These are phyloP conservation scores for Podospora bellae-mahoneyi DNA, from an alignment of 495 filamentous ascomycete genomes.

Conservation along the genomic window DNA sequence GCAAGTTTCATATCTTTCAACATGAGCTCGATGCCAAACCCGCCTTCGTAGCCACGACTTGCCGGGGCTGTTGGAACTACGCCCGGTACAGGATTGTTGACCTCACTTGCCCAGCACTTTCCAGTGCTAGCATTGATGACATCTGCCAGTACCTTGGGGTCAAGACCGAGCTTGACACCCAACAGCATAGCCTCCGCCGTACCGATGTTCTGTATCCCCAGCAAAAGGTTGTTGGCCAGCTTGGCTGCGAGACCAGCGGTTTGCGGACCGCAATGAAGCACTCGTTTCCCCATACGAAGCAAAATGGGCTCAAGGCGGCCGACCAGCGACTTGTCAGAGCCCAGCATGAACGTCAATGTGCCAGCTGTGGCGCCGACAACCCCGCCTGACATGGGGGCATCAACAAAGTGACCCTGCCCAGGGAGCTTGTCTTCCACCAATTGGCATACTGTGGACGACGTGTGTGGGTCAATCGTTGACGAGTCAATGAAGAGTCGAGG, in stretches of 20 bases:
- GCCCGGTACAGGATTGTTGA: conserved; percentile 92
- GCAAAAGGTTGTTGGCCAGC: conserved; percentile 88
- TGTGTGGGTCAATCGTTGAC: conserved; percentile 81
- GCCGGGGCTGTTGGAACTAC: conserved; percentile 72
- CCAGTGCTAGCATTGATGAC: conserved; percentile 86
- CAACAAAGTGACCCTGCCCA: conserved; percentile 60
- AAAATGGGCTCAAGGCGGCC: conserved; percentile 61
- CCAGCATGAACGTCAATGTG: conserved; percentile 84
- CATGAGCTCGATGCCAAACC: conserved; percentile 82
- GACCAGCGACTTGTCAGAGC: conserved; percentile 58
- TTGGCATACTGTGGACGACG: conserved; percentile 65
- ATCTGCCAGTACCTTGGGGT: conserved; percentile 70
- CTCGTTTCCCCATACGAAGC: conserved; percentile 73
- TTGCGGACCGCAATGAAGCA: conserved; percentile 76
- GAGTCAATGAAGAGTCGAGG: conserved; percentile 73
- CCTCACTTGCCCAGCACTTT: conserved; percentile 84
- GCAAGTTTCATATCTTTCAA: conserved; percentile 77
- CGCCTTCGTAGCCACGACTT: conserved; percentile 69
- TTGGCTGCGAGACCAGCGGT: conserved; percentile 81
- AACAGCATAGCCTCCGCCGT: conserved; percentile 93
- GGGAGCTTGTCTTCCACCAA: conserved; percentile 54
- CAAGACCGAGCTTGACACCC: conserved; percentile 77
- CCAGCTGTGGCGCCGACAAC: conserved; percentile 76
- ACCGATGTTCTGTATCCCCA: conserved; percentile 89
- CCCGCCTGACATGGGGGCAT: conserved; percentile 83